phyloP scores from a whole-genome alignment of 2,329 filamentous ascomycete genomes.

The Hyphodiscus sp. region DNA sequence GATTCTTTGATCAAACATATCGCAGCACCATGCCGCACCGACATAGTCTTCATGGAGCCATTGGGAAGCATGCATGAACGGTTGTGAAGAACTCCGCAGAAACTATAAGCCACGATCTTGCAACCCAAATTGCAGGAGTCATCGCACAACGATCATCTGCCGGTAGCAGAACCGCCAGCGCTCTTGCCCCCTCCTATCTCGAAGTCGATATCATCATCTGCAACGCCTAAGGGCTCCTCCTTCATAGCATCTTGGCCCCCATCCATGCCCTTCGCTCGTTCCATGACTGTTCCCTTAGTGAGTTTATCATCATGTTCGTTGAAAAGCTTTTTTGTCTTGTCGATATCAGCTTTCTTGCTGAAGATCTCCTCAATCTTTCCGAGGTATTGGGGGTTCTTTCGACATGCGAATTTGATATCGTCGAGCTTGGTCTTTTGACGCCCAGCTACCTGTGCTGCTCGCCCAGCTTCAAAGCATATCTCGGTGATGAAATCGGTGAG shows the following conservation, averaged over 20 bases:
- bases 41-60: background rate
- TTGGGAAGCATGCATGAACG: background rate
- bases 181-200: slow-evolving; percentile 23
- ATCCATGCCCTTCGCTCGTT: slow-evolving; percentile 22
- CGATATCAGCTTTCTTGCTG: slow-evolving; percentile 81
- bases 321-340: slow-evolving; percentile 72
- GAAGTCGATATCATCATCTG: slow-evolving; percentile 43
- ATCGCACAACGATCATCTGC: background rate
- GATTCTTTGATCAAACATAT: background rate
- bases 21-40: background rate
- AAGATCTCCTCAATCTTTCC: slow-evolving; percentile 86
- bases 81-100: background rate
- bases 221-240: slow-evolving; percentile 48
- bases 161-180: background rate
- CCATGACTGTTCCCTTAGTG: slow-evolving; percentile 41
- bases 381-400: slow-evolving; percentile 76
- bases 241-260: slow-evolving; percentile 3
- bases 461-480: slow-evolving; percentile 82
- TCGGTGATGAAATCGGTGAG: slow-evolving; percentile 95
- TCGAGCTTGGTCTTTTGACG: slow-evolving; percentile 97
- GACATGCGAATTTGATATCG: slow-evolving; percentile 91
- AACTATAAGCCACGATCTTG: background rate
- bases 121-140: too few species aligned
- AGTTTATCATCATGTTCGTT: slow-evolving; percentile 61
- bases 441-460: slow-evolving; percentile 76